These are phyloP conservation scores for Malassezia nana DNA, from an alignment of 1,284 basidiomycete genomes.

Conservation along the genomic window DNA sequence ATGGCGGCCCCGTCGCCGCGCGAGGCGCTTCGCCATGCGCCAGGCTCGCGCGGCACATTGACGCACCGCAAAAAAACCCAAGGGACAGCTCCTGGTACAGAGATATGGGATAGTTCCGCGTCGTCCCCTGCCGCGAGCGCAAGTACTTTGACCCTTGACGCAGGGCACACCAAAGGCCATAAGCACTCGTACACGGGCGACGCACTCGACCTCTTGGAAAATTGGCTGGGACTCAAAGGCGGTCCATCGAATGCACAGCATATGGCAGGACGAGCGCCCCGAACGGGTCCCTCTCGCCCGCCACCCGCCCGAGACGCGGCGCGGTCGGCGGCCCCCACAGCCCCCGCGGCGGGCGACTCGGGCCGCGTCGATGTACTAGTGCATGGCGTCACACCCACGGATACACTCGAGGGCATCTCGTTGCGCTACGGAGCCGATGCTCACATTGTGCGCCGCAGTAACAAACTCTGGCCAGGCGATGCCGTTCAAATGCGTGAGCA, in stretches of 20 bases:
- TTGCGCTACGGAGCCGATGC: slow-evolving; percentile 44
- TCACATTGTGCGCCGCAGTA: slow-evolving; percentile 32
- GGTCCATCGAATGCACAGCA: background rate
- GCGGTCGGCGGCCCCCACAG: background rate
- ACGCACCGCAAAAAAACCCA: background rate
- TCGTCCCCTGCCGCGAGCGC: background rate
- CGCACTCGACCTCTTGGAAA: slow-evolving; percentile 29
- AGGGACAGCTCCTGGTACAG: background rate
- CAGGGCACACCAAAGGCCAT: slow-evolving; percentile 1
- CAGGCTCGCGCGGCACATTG: background rate
- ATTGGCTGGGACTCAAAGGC: slow-evolving; percentile 34
- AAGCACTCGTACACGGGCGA: slow-evolving; percentile 1
- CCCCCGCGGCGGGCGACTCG: background rate
- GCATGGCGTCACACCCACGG: slow-evolving; percentile 32
- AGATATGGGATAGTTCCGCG: background rate
- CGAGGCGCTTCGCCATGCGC: background rate
- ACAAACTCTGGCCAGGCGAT: slow-evolving; percentile 45
- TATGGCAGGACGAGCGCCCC: background rate
- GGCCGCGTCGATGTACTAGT: slow-evolving; percentile 27
- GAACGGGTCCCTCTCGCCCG: background rate
- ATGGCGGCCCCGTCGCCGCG: background rate
- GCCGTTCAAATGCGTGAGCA: slow-evolving; percentile 37
- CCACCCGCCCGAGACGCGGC: background rate
- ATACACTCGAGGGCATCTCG: slow-evolving; percentile 35
- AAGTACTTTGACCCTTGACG: background rate